These are phyloP conservation scores for Saccharomycopsis oosterbeekiorum DNA, from an alignment of 805 yeast species.

Conservation along the genomic window DNA sequence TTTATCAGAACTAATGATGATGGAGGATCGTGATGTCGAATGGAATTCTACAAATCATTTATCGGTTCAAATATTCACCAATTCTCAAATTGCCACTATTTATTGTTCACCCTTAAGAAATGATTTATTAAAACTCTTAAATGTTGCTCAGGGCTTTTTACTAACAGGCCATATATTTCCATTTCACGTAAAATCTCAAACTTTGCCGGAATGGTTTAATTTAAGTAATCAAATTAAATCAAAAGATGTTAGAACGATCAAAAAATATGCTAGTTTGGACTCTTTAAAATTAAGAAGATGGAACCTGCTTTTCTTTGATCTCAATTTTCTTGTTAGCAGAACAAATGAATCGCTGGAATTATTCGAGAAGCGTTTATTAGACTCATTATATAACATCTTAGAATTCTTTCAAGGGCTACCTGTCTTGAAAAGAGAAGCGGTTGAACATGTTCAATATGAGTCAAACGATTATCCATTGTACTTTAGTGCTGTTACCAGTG, in stretches of 20 bases:
- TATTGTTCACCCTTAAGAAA: slow-evolving; percentile 36
- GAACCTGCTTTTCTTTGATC: slow-evolving; percentile 70
- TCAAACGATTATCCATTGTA: slow-evolving; percentile 57
- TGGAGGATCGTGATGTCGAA: slow-evolving; percentile 73
- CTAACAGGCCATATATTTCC: slow-evolving; percentile 42
- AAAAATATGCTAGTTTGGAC: slow-evolving; percentile 23
- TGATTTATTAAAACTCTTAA: slow-evolving; percentile 51
- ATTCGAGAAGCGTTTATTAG: slow-evolving; percentile 35
- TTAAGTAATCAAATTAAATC: not conserved
- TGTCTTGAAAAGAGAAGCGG: slow-evolving; percentile 60
- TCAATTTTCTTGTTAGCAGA: slow-evolving; percentile 67
- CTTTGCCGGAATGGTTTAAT: slow-evolving; percentile 3
- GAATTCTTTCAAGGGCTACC: slow-evolving; percentile 71
- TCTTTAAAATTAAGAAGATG: slow-evolving; percentile 60
- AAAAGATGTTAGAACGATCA: not conserved
- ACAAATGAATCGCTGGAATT: slow-evolving; percentile 45
- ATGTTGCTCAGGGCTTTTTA: slow-evolving; percentile 53
- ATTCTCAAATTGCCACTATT: slow-evolving; percentile 59
- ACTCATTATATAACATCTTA: slow-evolving; percentile 55
- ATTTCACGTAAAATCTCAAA: slow-evolving; percentile 28
- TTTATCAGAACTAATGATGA: slow-evolving; percentile 57
- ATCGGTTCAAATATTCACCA: slow-evolving; percentile 73
- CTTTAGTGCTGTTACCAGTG: slow-evolving; percentile 40
- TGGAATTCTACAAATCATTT: slow-evolving; percentile 57
- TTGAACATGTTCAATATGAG: slow-evolving; percentile 85